Evolutionary conservation across 2,329 filamentous ascomycete species (phyloP).

Genomic region (Ceratocystis ficicola): DNA sequence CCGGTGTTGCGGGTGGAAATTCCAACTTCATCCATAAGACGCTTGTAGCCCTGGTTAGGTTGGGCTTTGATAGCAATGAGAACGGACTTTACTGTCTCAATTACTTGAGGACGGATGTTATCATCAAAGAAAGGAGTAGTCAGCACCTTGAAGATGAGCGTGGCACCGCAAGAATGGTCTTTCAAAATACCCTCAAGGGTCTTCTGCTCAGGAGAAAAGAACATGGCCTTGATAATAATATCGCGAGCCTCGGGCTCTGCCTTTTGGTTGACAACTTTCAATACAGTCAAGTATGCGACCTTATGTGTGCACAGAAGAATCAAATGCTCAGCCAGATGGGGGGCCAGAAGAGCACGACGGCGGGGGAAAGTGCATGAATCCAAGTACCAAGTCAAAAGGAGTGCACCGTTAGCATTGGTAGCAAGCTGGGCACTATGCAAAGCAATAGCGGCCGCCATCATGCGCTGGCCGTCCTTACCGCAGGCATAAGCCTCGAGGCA

Average conservation of each 20-base stretch:
- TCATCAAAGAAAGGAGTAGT: constrained; percentile 98
- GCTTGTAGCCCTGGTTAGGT: constrained; percentile 91
- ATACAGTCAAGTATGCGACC: constrained; percentile 88
- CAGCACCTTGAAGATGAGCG: constrained; percentile 94
- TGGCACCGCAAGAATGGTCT: constrained; percentile 85
- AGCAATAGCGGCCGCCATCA: constrained; percentile 90
- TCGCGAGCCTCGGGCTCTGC: constrained; percentile 87
- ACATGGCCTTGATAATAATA: constrained; percentile 75
- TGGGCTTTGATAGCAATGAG: constrained; percentile 83
- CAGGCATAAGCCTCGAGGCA: constrained; percentile 93
- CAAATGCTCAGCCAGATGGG: constrained; percentile 80
- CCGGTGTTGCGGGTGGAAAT: constrained; percentile 54
- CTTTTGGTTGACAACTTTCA: constrained; percentile 98
- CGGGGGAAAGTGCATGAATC: constrained; percentile 95
- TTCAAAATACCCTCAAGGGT: constrained; percentile 79
- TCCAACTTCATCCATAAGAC: constrained; percentile 96
- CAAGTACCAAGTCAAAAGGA: constrained; percentile 92
- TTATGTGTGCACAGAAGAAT: constrained; percentile 97
- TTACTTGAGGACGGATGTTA: constrained; percentile 70
- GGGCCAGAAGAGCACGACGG: constrained; percentile 80
- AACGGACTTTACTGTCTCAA: constrained; percentile 84
- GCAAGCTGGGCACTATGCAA: constrained; percentile 92
- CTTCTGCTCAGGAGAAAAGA: constrained; percentile 80
- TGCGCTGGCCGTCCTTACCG: constrained; percentile 86
- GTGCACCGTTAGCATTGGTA: constrained; percentile 87